Evolutionary conservation across 1,284 basidiomycete genomes (phyloP).

Genomic region (Leccinum subrobustum): DNA sequence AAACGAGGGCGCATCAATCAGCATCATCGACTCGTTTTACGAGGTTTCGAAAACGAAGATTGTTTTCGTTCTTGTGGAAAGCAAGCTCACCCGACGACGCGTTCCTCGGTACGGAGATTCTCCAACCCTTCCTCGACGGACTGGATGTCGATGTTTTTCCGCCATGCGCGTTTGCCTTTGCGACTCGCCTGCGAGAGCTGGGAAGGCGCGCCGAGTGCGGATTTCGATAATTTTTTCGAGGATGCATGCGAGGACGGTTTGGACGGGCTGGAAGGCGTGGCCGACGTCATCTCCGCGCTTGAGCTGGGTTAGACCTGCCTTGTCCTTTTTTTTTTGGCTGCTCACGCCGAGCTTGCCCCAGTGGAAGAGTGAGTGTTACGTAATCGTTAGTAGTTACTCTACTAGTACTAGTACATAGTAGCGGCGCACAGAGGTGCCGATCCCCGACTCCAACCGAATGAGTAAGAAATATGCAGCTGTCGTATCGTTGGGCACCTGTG

Average conservation of each 20-base stretch:
- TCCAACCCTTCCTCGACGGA: slow-evolving; percentile 77
- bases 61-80: neutral
- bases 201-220: slow-evolving; percentile 28
- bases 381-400: neutral
- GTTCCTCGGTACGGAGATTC: slow-evolving; percentile 71
- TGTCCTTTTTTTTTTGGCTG: neutral
- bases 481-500: neutral
- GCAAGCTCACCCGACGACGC: slow-evolving; percentile 64
- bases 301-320: neutral
- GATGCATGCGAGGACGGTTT: neutral
- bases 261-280: neutral
- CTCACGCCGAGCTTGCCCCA: too few species aligned
- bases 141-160: slow-evolving; percentile 86
- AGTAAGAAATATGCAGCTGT: neutral
- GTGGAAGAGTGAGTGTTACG: neutral
- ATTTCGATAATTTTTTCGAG: slow-evolving; percentile 10
- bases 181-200: slow-evolving; percentile 61
- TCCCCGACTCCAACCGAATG: neutral
- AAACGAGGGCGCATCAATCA: neutral
- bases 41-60: neutral
- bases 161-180: slow-evolving; percentile 90
- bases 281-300: slow-evolving; percentile 10
- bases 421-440: too few species aligned
- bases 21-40: neutral
- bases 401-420: too few species aligned